These are phyloP conservation scores for Ricinus communis DNA, from an alignment of 345 rosid genomes.

Conservation along the genomic window DNA sequence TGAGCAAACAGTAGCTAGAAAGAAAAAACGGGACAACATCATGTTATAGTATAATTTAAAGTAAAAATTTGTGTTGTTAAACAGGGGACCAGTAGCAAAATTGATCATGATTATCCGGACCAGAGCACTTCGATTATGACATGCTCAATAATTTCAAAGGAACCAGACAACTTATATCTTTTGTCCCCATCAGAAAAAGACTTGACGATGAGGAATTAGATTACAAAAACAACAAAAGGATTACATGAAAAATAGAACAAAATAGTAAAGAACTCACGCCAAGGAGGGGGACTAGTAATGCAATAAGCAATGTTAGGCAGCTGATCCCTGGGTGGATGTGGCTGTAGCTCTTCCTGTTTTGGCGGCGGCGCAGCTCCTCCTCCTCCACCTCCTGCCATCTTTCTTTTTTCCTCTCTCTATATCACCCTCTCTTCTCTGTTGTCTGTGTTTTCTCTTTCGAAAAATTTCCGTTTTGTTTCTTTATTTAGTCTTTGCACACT, in stretches of 20 bases:
- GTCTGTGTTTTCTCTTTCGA: neutral
- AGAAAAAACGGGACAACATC: conserved; percentile 3
- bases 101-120: too few relatives aligned
- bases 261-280: conserved; percentile 64
- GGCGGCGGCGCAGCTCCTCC: conserved; percentile 69
- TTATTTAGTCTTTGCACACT: conserved; percentile 6
- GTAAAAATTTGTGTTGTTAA: neutral
- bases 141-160: neutral
- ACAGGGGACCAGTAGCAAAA: conserved; percentile 8
- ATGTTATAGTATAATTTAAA: neutral
- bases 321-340: conserved; percentile 92
- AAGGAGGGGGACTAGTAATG: conserved; percentile 96
- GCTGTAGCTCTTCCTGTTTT: conserved; percentile 84
- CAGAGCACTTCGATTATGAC: neutral
- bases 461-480: conserved; percentile 8
- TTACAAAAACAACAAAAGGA: neutral
- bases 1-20: neutral
- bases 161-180: neutral
- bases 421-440: conserved; percentile 4
- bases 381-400: conserved; percentile 60
- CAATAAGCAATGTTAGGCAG: conserved; percentile 75
- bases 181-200: neutral
- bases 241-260: neutral
- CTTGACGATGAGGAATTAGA: neutral
- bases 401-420: neutral